Conservation (phyloP, 2,329 filamentous ascomycete species). For the Aspergillus aculeatus region DNA sequence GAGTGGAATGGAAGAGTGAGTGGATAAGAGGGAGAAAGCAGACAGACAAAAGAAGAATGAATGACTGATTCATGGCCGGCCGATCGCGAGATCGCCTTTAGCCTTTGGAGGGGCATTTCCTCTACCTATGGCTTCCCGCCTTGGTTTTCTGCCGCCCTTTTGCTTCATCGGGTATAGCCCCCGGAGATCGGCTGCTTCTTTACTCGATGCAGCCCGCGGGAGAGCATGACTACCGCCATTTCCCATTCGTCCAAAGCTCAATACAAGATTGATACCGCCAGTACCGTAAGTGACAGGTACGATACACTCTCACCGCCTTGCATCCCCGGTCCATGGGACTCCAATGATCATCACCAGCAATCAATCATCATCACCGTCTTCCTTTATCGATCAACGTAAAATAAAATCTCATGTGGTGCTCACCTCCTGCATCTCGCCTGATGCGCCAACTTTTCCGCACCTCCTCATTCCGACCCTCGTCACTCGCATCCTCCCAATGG, state of each 20-base stretch:
- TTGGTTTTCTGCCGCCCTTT: background rate
- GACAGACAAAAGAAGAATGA: background rate
- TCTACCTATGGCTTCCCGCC: background rate
- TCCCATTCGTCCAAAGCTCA: too few species aligned
- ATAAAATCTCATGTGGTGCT: background rate
- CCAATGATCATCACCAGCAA: background rate
- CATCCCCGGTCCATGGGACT: background rate
- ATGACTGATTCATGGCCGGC: background rate
- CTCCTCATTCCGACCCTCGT: slow-evolving; percentile 19
- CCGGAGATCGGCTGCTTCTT: slow-evolving; percentile 20
- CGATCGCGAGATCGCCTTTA: background rate
- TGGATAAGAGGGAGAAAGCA: background rate
- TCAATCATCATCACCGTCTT: background rate
- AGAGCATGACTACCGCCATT: too few species aligned
- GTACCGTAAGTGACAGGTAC: background rate
- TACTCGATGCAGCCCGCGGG: background rate
- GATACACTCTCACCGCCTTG: background rate
- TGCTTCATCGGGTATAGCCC: slow-evolving; percentile 14
- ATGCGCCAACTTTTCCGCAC: slow-evolving; percentile 25
- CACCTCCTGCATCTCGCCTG: slow-evolving; percentile 14
- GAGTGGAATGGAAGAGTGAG: too few species aligned
- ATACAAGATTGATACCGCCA: background rate
- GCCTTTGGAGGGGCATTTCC: background rate
- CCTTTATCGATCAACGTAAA: background rate
- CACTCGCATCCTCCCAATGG: background rate